Conservation (phyloP, 225 moss, liverwort and hornwort genomes). For the Asterella californica region DNA sequence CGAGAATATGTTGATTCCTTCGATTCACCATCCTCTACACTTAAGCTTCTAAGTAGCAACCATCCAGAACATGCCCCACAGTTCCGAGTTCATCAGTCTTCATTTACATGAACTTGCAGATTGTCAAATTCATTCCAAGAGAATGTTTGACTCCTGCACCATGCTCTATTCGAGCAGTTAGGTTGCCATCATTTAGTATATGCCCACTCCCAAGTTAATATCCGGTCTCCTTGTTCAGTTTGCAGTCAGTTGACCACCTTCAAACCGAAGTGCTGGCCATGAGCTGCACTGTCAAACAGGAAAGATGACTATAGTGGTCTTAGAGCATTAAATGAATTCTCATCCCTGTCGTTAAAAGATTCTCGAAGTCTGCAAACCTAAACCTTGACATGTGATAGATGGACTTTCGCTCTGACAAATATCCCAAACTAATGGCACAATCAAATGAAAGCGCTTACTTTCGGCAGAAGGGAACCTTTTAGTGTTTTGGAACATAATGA, state of each 20-base stretch:
- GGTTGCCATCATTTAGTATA: not conserved
- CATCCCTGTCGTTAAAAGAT: not conserved
- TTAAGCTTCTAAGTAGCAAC: no score
- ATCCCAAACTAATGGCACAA: not conserved
- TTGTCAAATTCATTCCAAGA: not conserved
- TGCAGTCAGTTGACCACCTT: not conserved
- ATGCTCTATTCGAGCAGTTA: not conserved
- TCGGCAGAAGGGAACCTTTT: constrained; percentile 6
- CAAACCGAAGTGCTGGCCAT: not conserved
- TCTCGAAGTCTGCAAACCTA: not conserved
- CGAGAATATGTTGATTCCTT: not conserved
- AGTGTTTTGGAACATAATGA: constrained; percentile 2
- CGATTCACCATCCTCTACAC: not conserved
- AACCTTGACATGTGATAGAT: constrained; percentile 3
- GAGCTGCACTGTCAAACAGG: not conserved
- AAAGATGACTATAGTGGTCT: not conserved
- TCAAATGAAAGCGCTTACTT: not conserved
- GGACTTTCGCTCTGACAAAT: not conserved
- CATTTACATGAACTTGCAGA: not conserved
- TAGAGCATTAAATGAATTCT: not conserved
- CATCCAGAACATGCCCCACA: no score
- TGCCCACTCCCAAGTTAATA: not conserved
- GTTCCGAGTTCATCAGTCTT: no score
- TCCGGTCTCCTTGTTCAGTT: not conserved
- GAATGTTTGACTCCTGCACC: not conserved